phyloP scores from a whole-genome alignment of 164 flowering plant species.

The Pachysandra terminalis region DNA sequence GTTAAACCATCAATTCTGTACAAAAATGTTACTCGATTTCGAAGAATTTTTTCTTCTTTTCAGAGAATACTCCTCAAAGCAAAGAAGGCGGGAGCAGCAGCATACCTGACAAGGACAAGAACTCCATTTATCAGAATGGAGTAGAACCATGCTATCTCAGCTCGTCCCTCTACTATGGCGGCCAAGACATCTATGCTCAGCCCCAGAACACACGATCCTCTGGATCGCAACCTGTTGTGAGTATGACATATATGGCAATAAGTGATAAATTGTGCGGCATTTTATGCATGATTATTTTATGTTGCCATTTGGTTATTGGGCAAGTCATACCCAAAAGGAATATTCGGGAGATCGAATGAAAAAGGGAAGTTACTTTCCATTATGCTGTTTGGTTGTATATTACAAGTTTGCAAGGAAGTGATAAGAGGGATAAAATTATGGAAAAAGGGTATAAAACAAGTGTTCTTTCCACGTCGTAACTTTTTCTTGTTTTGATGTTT shows the following conservation, averaged over 20 bases:
- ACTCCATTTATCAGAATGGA: constrained; percentile 33
- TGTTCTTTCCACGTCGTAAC: too few species aligned
- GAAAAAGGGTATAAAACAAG: too few species aligned
- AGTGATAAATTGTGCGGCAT: not conserved
- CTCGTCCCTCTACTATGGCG: constrained; percentile 86
- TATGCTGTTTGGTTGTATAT: too few species aligned
- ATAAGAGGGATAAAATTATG: too few species aligned
- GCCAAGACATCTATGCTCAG: constrained; percentile 57
- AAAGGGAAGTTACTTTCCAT: too few species aligned
- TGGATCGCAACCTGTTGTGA: constrained; percentile 43
- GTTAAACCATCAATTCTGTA: not conserved
- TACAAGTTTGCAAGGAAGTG: too few species aligned
- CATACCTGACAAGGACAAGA: constrained; percentile 28
- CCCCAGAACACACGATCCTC: constrained; percentile 31
- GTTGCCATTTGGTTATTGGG: too few species aligned
- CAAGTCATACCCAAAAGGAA: too few species aligned
- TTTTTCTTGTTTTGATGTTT: too few species aligned
- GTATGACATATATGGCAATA: constrained; percentile 16
- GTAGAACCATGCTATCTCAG: constrained; percentile 59
- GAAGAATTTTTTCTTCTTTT: not conserved
- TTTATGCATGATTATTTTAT: too few species aligned
- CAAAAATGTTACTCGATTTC: not conserved
- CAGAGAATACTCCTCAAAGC: constrained; percentile 14
- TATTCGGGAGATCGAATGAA: too few species aligned
- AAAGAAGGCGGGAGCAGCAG: constrained; percentile 19